These are phyloP conservation scores for Saccharomyces hybrid DNA, from an alignment of 1,139 yeast species.

Conservation along the genomic window DNA sequence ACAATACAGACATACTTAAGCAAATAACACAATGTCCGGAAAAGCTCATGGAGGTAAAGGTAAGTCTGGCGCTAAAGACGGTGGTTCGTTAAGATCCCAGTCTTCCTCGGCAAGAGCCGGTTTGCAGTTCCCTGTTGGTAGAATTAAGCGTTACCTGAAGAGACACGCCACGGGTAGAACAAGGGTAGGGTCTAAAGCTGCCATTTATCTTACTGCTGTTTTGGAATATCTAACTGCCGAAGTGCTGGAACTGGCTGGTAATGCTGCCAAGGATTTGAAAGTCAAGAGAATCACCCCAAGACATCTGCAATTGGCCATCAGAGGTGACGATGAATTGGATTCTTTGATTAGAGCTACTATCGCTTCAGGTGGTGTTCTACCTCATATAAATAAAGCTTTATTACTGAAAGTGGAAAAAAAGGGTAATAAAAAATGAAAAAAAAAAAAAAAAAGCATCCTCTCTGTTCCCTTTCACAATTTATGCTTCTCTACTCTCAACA, in stretches of 20 bases:
- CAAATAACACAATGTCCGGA: slow-evolving; percentile 59
- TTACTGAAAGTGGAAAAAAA: slow-evolving; percentile 87
- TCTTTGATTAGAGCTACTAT: slow-evolving; percentile 93
- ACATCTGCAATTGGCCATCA: slow-evolving; percentile 94
- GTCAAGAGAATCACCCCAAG: slow-evolving; percentile 98
- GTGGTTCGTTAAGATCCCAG: slow-evolving; percentile 50
- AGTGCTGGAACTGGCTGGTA: slow-evolving; percentile 96
- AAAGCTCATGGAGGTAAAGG: slow-evolving; percentile 97
- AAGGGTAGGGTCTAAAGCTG: slow-evolving; percentile 96
- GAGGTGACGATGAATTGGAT: slow-evolving; percentile 98
- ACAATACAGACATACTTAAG: not conserved
- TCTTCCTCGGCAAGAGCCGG: slow-evolving; percentile 98
- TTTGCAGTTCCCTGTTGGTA: slow-evolving; percentile 95
- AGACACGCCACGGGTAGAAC: slow-evolving; percentile 85
- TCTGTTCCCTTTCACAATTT: not conserved
- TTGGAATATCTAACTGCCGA: slow-evolving; percentile 96
- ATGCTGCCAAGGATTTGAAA: slow-evolving; percentile 96
- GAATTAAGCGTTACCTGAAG: slow-evolving; percentile 93
- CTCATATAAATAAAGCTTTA: slow-evolving; percentile 90
- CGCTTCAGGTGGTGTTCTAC: slow-evolving; percentile 99
- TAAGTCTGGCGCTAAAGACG: slow-evolving; percentile 68
- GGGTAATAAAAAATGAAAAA: slow-evolving; percentile 32
- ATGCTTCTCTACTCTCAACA: not conserved
- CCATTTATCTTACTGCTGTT: slow-evolving; percentile 94
- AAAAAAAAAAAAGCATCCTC: too few relatives aligned